Base-by-base conservation (phyloP, 805 yeast species). In the Ogataea naganishii region DNA sequence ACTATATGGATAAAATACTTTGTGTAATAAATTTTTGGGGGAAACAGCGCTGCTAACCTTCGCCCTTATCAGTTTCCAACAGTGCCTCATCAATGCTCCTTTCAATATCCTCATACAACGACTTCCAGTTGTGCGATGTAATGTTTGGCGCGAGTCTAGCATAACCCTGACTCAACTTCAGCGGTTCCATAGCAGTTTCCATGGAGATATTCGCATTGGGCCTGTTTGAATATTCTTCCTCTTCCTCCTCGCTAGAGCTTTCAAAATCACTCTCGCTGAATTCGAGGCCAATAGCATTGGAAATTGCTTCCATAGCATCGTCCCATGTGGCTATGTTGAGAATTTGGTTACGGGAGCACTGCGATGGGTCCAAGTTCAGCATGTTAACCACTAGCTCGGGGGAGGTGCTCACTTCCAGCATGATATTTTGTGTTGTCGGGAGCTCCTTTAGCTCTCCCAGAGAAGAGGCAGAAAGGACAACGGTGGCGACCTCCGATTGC, bases 211-310 rank as follows among this genome's bases (percentile, higher is more conserved):
- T n/a, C 17, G 22, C 6, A 23, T 26, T 8, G 20, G 10, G 19
- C 23, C 29, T 9, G 18, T 23, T 8, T 31, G 24, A 7, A 8
- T 33, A 35, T 3, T 34, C 40, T 4, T 42, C 41, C 19, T 41
- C 43, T 13, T 22, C 31, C 5, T 24, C 29, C n/a, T 29, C 30
- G 12, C 30, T 28, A 2, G 41, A 29, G 9, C 40, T 26, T 18
- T 47, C 52, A 29, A 53, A 53, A 35, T 51, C 58, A 26, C 51
- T 44, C 11, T 53, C 56, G 24, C 53, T 60, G 39, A 56, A 56
- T 21, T 55, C 60, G 14, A 56, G 32, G 1, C 53, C 58, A 19
- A 51, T 44, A 10, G 33, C 29, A 5, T 35, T 34, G 30, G 60
- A 56, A 5, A 56, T 44, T 3, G 46, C 47, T 24, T 56, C 62